Evolutionary conservation across 2,329 filamentous ascomycete genomes (phyloP).

Genomic region (Orbilia oligospora): DNA sequence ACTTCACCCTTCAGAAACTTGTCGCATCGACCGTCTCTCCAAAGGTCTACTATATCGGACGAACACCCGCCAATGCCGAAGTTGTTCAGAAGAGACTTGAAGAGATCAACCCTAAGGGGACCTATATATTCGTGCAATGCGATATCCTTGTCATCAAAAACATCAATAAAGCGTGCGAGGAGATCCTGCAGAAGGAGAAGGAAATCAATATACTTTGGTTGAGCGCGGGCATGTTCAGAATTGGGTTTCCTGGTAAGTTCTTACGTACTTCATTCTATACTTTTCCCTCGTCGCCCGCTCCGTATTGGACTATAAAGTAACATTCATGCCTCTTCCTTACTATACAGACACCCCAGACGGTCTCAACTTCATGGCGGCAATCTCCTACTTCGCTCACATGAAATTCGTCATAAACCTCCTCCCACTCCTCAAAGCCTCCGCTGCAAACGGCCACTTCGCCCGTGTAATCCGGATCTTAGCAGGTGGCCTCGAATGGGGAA

Average conservation of each 20-base stretch:
- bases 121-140: slow-evolving; percentile 69
- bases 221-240: slow-evolving; percentile 69
- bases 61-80: slow-evolving; percentile 66
- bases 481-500: slow-evolving; percentile 72
- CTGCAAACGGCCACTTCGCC: slow-evolving; percentile 68
- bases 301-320: background rate
- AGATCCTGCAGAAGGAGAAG: slow-evolving; percentile 71
- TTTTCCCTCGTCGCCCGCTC: background rate
- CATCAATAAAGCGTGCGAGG: slow-evolving; percentile 70
- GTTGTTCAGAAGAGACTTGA: slow-evolving; percentile 69
- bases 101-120: slow-evolving; percentile 68
- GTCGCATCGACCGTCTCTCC: slow-evolving; percentile 64
- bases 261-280: background rate
- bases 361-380: slow-evolving; percentile 71
- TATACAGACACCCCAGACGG: slow-evolving; percentile 73
- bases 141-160: slow-evolving; percentile 70
- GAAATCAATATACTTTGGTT: slow-evolving; percentile 73
- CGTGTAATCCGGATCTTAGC: slow-evolving; percentile 73
- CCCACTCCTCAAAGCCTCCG: slow-evolving; percentile 69
- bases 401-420: slow-evolving; percentile 74
- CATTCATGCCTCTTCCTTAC: background rate
- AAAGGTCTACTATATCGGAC: slow-evolving; percentile 70
- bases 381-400: slow-evolving; percentile 74
- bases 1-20: slow-evolving; percentile 69
- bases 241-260: slow-evolving; percentile 59